Evolutionary conservation across 108 stramenopile species (phyloP), one percentile per base, ranked within the genome.

Genomic region (Fistulifera solaris): DNA sequence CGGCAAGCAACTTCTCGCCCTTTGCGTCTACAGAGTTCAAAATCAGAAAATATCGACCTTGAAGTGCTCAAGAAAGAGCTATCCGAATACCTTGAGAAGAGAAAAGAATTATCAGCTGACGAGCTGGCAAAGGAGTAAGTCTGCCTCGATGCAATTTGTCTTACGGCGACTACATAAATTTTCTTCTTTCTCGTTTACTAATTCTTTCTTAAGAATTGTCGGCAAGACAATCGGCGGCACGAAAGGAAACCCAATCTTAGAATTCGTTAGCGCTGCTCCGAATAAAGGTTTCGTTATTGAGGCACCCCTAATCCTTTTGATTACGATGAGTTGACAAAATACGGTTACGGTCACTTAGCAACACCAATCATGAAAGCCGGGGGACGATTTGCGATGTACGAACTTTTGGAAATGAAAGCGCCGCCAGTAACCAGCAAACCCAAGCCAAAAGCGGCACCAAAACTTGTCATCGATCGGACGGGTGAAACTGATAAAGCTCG

Each of bases 361-460:
- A 83, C 76, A 19, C 73, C 81, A n/a, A 83, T 89, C 44, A 89
- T 89, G 87, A 47, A 81, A 48, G 51, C 59, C 39, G 87, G 87
- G 35, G 87, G 87, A 39, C 70, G 87, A 13, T 56, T 57, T 48
- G 79, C 76, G 12, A 81, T 85, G 67, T 89, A 89, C 62, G 59
- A 67, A 40, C 63, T 89, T 10, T 78, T 89, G 76, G 75, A 54
- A 22, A 51, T 89, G 26, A 65, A 77, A 41, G 67, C 77, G 22
- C 70, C 81, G 10, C 56, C 72, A 25, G 15, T 53, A 17, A 56
- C 66, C 2, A 52, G 52, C 27, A 54, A 62, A 21, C 25, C 66
- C 26, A 68, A 68, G 16, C 68, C 54, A 43, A 64, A 64, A 27
- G 51, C 48, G 49, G 70, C 73, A 21, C 76, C 77, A n/a, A 72